phyloP scores from a whole-genome alignment of 257 asterid species.

The Solanum pinnatisectum region DNA sequence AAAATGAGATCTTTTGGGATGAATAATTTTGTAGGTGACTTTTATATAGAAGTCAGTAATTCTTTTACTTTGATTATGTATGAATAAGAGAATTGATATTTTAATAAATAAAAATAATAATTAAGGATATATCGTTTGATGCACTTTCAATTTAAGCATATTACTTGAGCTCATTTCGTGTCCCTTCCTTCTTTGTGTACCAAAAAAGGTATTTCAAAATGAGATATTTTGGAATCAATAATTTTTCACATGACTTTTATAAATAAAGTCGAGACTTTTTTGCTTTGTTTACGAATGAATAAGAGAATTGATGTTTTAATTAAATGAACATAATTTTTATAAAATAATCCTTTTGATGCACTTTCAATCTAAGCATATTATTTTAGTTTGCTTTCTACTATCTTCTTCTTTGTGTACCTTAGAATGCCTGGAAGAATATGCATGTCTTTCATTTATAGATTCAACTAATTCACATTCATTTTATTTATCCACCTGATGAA shows the following conservation, averaged over 20 bases:
- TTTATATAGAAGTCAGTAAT: neutral
- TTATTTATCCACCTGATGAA: neutral
- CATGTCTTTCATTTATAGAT: neutral
- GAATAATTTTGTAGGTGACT: neutral
- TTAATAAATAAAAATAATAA: no score
- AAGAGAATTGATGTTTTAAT: neutral
- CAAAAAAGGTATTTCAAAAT: neutral
- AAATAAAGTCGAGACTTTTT: neutral
- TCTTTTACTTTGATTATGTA: neutral
- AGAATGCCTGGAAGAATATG: neutral
- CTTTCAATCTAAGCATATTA: neutral
- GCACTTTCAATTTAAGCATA: neutral
- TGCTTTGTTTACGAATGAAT: neutral
- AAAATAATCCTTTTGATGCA: neutral
- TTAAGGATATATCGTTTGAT: neutral
- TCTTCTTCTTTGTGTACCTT: neutral
- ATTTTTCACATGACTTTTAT: neutral
- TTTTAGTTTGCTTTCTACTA: neutral
- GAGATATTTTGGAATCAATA: neutral
- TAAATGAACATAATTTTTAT: neutral
- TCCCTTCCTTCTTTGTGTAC: neutral
- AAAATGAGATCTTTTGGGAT: neutral
- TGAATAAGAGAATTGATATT: neutral
- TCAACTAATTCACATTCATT: neutral
- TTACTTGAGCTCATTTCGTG: neutral